Evolutionary conservation across 2,329 filamentous ascomycete genomes (phyloP).

Genomic region (Trichoderma afroharzianum): DNA sequence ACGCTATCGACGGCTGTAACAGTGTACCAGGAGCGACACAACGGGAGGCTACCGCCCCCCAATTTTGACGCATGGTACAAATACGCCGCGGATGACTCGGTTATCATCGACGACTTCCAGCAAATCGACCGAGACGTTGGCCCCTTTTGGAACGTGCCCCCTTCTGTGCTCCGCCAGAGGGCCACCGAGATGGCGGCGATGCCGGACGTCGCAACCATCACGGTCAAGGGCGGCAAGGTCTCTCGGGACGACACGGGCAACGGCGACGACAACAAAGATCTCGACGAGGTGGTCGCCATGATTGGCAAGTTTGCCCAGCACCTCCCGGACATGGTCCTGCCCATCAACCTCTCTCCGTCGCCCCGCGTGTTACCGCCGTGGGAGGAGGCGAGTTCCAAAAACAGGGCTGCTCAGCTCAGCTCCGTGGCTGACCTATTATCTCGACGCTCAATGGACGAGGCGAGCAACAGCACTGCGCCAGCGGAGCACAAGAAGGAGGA

Average conservation of each 20-base stretch:
- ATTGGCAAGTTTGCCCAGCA: slow-evolving; percentile 67
- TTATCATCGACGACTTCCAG: slow-evolving; percentile 76
- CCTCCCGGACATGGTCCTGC: slow-evolving; percentile 78
- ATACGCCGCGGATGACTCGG: slow-evolving; percentile 70
- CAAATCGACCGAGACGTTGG: slow-evolving; percentile 71
- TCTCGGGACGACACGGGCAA: slow-evolving; percentile 35
- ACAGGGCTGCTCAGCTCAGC: slow-evolving; percentile 24
- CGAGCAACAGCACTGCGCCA: not conserved
- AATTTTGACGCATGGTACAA: slow-evolving; percentile 83
- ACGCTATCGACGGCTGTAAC: slow-evolving; percentile 44
- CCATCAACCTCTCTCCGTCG: slow-evolving; percentile 66
- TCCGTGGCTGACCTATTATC: slow-evolving; percentile 30
- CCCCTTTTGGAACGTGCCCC: slow-evolving; percentile 74
- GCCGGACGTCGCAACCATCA: slow-evolving; percentile 46
- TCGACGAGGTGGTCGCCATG: slow-evolving; percentile 57
- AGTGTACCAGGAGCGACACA: slow-evolving; percentile 49
- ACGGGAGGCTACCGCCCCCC: slow-evolving; percentile 70
- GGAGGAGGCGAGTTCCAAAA: slow-evolving; percentile 46
- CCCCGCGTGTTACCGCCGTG: slow-evolving; percentile 50
- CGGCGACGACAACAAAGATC: slow-evolving; percentile 31
- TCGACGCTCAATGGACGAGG: slow-evolving; percentile 23
- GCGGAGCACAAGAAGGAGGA: not conserved
- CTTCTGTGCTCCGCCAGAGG: slow-evolving; percentile 62
- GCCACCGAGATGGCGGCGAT: slow-evolving; percentile 39
- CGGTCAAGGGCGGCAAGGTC: slow-evolving; percentile 63